phyloP scores from a whole-genome alignment of 306 rosid genomes.

The Quercus robur region DNA sequence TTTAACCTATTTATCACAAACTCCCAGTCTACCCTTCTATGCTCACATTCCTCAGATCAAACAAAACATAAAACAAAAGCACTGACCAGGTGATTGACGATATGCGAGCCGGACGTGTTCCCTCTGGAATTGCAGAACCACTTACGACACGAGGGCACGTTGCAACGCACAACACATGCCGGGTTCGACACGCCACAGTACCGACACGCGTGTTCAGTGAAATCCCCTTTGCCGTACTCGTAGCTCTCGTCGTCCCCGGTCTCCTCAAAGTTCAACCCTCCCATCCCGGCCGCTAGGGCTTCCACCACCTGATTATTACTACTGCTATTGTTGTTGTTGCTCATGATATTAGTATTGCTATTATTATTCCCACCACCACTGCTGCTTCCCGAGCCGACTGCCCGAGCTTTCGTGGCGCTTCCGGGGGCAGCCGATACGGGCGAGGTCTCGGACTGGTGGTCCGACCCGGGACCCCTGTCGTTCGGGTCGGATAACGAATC shows the following conservation, averaged over 20 bases:
- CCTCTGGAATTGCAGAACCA: conserved; percentile 99
- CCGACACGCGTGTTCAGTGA: conserved; percentile 93
- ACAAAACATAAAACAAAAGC: not conserved
- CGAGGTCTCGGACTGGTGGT: conserved; percentile 90
- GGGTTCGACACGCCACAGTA: conserved; percentile 98
- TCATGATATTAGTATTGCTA: not conserved
- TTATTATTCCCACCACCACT: conserved; percentile 3
- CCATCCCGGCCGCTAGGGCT: conserved; percentile 73
- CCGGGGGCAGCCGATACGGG: conserved; percentile 82
- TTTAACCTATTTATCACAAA: no score
- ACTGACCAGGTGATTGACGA: conserved; percentile 96
- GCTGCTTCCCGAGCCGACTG: conserved; percentile 47
- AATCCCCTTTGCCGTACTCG: conserved; percentile 87
- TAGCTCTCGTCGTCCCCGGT: conserved; percentile 84
- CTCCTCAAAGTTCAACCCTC: conserved; percentile 93
- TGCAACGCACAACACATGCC: conserved; percentile 97
- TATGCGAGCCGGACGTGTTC: conserved; percentile 96
- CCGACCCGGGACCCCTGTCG: conserved; percentile 61
- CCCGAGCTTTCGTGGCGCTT: conserved; percentile 59
- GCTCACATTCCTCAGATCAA: not conserved
- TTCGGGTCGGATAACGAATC: conserved; percentile 75
- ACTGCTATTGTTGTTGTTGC: conserved; percentile 13
- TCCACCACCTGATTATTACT: conserved; percentile 79
- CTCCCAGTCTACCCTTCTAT: no score
- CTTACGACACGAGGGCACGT: conserved; percentile 94